Evolutionary conservation across 768 basidiomycete species (phyloP), one percentile per base, ranked within the genome.

Genomic region (Leccinum arenicola): DNA sequence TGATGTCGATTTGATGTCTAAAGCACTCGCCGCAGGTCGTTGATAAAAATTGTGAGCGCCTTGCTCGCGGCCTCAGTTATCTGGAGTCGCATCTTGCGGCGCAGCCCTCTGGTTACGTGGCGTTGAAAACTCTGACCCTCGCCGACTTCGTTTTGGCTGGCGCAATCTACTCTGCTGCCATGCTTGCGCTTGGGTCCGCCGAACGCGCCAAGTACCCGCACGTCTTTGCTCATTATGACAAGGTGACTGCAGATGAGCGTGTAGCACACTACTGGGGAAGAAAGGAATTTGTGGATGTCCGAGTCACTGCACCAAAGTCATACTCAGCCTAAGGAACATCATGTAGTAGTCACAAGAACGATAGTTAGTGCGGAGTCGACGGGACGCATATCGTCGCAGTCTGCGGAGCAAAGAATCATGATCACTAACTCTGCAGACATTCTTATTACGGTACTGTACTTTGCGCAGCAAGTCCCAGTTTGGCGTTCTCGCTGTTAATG

Each of bases 61-160:
- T 60, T 5, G 17, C 33, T 17, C 58, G 55, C 6, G 50, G 23
- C 0, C 58, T 66, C 12, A 14, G 27, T 17, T 48, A 61, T 38
- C 62, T 71, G 43, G 70, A 70, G 29, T 54, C 60, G 0, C 45
- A 60, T 6, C 60, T 70, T 21, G 55, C 56, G 11, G n/a, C 31
- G 2, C 35, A 47, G 17, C 11, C 61, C 1, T 63, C 61, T n/a
- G 58, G 57, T 10, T 63, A 63, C 27, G 54, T 69, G 14, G 63
- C 60, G 0, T 19, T 51, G 45, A 65, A 61, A 45, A 56, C 48
- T 2, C 25, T 63, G 14, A 67, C 62, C 1, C 35, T 70, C 7
- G 67, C 67, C 0, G 67, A 69, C 27, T 52, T 70, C 25, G 21
- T 69, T 27, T 14, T 70, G 9, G 61, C 53, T 21, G 43, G 65